Evolutionary conservation across 2,329 filamentous ascomycete species (phyloP).

Genomic region (Colletotrichum salicis): DNA sequence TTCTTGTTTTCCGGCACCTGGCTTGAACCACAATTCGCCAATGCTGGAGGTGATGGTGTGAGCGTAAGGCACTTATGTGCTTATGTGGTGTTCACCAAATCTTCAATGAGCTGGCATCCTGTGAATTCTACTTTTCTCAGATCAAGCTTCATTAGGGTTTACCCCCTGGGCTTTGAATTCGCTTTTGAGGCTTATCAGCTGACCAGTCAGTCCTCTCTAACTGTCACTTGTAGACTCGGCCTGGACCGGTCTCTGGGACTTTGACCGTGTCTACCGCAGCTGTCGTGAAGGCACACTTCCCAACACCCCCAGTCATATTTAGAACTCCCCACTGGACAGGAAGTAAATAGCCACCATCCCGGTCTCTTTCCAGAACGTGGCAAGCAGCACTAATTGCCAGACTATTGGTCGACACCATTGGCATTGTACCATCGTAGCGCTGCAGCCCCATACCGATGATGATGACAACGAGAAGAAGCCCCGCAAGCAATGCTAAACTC

Average conservation of each 20-base stretch:
- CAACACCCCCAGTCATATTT: neutral
- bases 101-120: no score
- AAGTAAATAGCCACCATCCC: neutral
- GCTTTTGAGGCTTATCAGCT: neutral
- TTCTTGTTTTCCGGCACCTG: no score
- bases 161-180: neutral
- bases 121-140: neutral
- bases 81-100: no score
- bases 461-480: constrained; percentile 22
- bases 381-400: constrained; percentile 11
- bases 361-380: neutral
- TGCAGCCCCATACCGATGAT: constrained; percentile 40
- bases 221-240: neutral
- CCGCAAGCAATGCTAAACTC: constrained; percentile 34
- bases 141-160: neutral
- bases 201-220: neutral
- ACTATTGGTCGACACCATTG: constrained; percentile 35
- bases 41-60: no score
- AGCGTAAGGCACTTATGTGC: no score
- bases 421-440: constrained; percentile 45
- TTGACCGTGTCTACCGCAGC: neutral
- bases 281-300: constrained; percentile 5
- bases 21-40: no score
- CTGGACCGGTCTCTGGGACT: neutral
- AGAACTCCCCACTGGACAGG: neutral